Base-by-base conservation (phyloP, 176 grass and related monocot genomes). In the Saccharum officinarum region DNA sequence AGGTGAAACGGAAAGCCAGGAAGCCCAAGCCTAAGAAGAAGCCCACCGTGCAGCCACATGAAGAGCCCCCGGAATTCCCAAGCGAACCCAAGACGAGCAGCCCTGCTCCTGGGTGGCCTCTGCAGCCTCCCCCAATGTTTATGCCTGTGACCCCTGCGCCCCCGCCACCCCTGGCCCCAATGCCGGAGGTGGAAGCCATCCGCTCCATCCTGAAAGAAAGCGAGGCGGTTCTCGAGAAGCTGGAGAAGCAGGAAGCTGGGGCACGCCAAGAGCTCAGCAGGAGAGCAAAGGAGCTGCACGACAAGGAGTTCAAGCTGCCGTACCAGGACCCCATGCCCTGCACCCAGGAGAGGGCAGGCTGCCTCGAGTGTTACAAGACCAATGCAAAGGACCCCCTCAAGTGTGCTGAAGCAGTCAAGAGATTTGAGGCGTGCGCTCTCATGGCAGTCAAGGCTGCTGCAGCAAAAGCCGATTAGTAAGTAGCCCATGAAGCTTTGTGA, bases 261-360 rank as follows among this genome's bases (percentile, higher is more conserved):
- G 95, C 91, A 82, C 88, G 82, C 36, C 40, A 93, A 23, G 93
- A 98, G 75, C 90, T 95, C 55, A 90, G 44, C 67, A 90, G 87
- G 87, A 91, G 87, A 85, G 84, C 92, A 33, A 98, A 98, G 60
- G 92, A 98, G 65, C 82, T 98, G 28, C 92, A 86, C 1, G 92
- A 98, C 46, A 93, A 91, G 85, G 95, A 98, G 83, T 95, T 98
- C 82, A 95, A 93, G 80, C 83, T 93, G 76, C 92, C 91, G 0
- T 98, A 98, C 87, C 92, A 93, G 72, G 90, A 89, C 18, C 86
- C 90, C 7, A 44, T 71, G 40, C 85, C 87, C 1, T 98, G 95
- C 11, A 47, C 86, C 28, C 84, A 68, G 37, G 89, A 95, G 85
- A 98, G 89, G 44, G 85, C 42, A 10, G 60, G 26, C 47, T 95